Conservation (phyloP, 768 basidiomycete species). For the Leccinum uliginosum region DNA sequence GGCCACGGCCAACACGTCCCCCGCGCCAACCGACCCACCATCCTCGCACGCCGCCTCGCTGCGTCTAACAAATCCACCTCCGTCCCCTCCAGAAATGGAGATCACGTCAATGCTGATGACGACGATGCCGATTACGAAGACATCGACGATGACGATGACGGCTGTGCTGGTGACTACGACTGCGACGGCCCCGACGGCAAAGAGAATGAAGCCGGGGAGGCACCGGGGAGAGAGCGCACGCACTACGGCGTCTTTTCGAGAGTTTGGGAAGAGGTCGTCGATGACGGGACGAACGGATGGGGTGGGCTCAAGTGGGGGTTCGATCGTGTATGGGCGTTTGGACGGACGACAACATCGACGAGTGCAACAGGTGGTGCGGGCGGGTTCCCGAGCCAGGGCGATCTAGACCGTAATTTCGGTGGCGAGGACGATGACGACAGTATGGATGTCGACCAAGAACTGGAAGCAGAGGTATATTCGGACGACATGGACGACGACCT, state of each 20-base stretch:
- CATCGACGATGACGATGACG: neutral
- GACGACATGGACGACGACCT: constrained; percentile 19
- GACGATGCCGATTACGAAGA: neutral
- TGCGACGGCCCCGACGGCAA: constrained; percentile 5
- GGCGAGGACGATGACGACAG: constrained; percentile 27
- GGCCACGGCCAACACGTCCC: constrained; percentile 41
- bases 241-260: neutral
- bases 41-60: constrained; percentile 28
- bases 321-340: constrained; percentile 37
- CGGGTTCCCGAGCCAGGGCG: constrained; percentile 35
- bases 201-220: constrained; percentile 11
- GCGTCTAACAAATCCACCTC: constrained; percentile 14
- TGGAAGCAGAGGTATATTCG: constrained; percentile 28
- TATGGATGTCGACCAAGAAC: constrained; percentile 23
- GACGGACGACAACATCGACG: constrained; percentile 9
- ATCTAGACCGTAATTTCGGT: constrained; percentile 48
- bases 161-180: neutral
- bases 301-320: constrained; percentile 40
- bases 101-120: constrained; percentile 5
- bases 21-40: constrained; percentile 32
- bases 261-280: constrained; percentile 26
- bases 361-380: constrained; percentile 3
- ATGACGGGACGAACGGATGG: constrained; percentile 30
- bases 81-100: constrained; percentile 6
- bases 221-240: constrained; percentile 4